Evolutionary conservation across 306 rosid species (phyloP).

Genomic region (Mimosa bimucronata): DNA sequence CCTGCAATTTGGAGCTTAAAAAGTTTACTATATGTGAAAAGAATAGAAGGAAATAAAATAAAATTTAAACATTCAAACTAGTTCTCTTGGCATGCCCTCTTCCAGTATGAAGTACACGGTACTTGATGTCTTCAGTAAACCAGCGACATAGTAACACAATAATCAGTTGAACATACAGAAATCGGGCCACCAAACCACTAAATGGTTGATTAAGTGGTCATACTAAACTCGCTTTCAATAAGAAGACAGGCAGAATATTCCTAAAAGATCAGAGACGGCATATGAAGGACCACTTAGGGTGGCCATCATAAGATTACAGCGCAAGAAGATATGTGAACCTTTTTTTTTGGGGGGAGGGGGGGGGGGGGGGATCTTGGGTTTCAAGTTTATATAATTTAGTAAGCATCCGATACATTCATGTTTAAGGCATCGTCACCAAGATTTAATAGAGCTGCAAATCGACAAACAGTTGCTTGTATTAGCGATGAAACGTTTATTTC

Average conservation of each 20-base stretch:
- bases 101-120: conserved; percentile 13
- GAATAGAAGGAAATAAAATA: neutral
- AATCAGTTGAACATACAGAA: conserved; percentile 9
- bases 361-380: neutral
- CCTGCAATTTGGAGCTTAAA: conserved; percentile 1
- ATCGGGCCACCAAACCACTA: conserved; percentile 12
- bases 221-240: conserved; percentile 2
- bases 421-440: neutral
- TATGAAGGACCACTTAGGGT: neutral
- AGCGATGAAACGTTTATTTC: neutral
- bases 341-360: no score
- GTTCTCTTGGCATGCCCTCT: conserved; percentile 13
- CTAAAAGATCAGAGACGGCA: neutral
- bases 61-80: conserved; percentile 12
- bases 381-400: conserved; percentile 23
- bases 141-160: conserved; percentile 7
- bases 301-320: neutral
- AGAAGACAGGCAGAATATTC: neutral
- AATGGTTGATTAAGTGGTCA: conserved; percentile 1
- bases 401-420: neutral
- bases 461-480: conserved; percentile 19
- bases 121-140: conserved; percentile 23
- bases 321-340: conserved; percentile 5
- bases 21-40: neutral
- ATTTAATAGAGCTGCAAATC: neutral